A percentile compares a stretch with the other conserved stretches of the same genome.
phyloP scores from a whole-genome alignment of 2,329 filamentous ascomycete species.

The Zymoseptoria crescenta region DNA sequence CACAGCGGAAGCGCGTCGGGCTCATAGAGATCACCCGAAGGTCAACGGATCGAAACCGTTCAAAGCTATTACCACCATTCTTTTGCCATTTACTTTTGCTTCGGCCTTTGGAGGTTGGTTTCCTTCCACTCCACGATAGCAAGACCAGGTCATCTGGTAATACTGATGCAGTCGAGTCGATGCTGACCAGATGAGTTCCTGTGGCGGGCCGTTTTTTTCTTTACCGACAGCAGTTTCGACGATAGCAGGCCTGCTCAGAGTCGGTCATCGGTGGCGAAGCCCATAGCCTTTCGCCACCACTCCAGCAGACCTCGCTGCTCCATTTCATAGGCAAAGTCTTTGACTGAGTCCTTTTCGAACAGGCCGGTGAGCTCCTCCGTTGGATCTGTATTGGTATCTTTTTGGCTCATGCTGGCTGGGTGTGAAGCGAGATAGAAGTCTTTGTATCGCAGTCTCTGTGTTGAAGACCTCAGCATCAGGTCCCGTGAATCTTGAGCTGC shows the following conservation, averaged over 20 bases:
- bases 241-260: neutral
- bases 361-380: slow-evolving; percentile 33
- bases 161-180: neutral
- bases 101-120: neutral
- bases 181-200: neutral
- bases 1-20: slow-evolving; percentile 9
- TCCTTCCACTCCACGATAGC: neutral
- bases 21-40: slow-evolving; percentile 15
- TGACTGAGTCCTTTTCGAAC: slow-evolving; percentile 55
- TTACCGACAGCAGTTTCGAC: neutral
- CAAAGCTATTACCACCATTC: slow-evolving; percentile 6
- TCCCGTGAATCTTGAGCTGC: neutral
- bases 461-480: neutral
- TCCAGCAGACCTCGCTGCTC: slow-evolving; percentile 47
- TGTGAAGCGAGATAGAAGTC: slow-evolving; percentile 59
- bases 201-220: neutral
- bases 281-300: slow-evolving; percentile 67
- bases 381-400: slow-evolving; percentile 22
- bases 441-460: slow-evolving; percentile 55
- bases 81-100: slow-evolving; percentile 2
- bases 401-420: slow-evolving; percentile 32
- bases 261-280: slow-evolving; percentile 32
- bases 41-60: slow-evolving; percentile 11
- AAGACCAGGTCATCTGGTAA: neutral
- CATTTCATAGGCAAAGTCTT: slow-evolving; percentile 58